A percentile compares a stretch with the other conserved stretches of the same genome.
phyloP scores from a whole-genome alignment of 2,329 filamentous ascomycete species.

The Trichoderma sp. region DNA sequence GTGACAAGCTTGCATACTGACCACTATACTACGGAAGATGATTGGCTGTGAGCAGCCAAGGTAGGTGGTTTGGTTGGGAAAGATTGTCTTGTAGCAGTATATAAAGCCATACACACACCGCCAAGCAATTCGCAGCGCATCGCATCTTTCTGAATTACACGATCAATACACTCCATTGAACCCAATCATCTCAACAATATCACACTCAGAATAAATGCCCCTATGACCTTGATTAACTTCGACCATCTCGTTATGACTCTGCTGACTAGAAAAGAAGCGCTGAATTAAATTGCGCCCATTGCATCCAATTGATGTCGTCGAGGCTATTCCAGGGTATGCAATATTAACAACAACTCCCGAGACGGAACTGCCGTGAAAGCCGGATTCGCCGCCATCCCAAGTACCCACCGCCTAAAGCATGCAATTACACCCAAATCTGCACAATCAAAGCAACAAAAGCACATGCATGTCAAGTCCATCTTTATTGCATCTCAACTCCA shows the following conservation, averaged over 20 bases:
- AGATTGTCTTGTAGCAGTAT: neutral
- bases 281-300: neutral
- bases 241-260: neutral
- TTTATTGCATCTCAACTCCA: neutral
- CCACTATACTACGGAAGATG: slow-evolving; percentile 35
- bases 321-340: neutral
- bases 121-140: neutral
- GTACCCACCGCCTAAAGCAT: neutral
- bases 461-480: neutral
- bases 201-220: neutral
- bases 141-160: no score
- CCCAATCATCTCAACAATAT: neutral
- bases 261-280: accelerated
- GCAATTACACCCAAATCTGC: neutral
- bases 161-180: neutral
- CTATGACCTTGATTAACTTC: no score
- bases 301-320: neutral
- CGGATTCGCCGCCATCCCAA: neutral
- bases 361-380: neutral
- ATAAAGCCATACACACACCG: neutral
- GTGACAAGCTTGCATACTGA: slow-evolving; percentile 35
- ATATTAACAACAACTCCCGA: neutral
- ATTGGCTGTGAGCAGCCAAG: slow-evolving; percentile 27
- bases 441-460: neutral
- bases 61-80: slow-evolving; percentile 4